These are phyloP conservation scores for Candida glaebosa DNA, from an alignment of 805 yeast species.

Conservation along the genomic window DNA sequence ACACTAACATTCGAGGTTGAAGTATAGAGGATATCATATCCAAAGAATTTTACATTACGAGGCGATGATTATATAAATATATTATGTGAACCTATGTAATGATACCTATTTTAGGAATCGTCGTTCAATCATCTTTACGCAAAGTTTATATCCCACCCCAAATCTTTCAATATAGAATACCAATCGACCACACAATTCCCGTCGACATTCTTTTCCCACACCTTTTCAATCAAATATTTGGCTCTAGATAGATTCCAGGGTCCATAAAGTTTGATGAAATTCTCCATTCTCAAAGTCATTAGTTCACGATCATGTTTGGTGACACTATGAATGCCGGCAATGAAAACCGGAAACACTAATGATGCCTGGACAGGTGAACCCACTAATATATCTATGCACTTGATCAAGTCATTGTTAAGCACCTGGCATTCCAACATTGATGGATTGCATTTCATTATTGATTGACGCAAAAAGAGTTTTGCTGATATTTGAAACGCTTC, in stretches of 20 bases:
- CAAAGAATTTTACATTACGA: background rate
- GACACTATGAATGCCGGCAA: slow-evolving; percentile 69
- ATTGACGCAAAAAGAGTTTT: slow-evolving; percentile 61
- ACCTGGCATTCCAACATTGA: slow-evolving; percentile 61
- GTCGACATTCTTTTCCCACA: slow-evolving; percentile 45
- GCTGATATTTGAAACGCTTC: slow-evolving; percentile 71
- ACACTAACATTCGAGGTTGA: background rate
- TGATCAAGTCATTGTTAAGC: slow-evolving; percentile 49
- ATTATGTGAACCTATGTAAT: no score
- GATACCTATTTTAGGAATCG: no score
- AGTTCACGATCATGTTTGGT: slow-evolving; percentile 47
- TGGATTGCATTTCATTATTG: slow-evolving; percentile 59
- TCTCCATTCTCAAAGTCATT: slow-evolving; percentile 52
- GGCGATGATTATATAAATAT: no score
- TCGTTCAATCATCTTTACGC: no score
- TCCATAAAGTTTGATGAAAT: slow-evolving; percentile 57
- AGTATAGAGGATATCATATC: no score
- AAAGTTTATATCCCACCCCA: slow-evolving; percentile 79
- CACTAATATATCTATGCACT: slow-evolving; percentile 57
- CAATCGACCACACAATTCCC: slow-evolving; percentile 70
- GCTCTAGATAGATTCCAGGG: slow-evolving; percentile 58
- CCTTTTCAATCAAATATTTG: slow-evolving; percentile 40
- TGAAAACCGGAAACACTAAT: slow-evolving; percentile 71
- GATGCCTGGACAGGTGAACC: slow-evolving; percentile 70
- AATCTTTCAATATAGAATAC: slow-evolving; percentile 59